A percentile compares a stretch with the other conserved stretches of the same genome.
Conservation (phyloP, 2,329 filamentous ascomycete genomes). For the Emmonsia crescens region DNA sequence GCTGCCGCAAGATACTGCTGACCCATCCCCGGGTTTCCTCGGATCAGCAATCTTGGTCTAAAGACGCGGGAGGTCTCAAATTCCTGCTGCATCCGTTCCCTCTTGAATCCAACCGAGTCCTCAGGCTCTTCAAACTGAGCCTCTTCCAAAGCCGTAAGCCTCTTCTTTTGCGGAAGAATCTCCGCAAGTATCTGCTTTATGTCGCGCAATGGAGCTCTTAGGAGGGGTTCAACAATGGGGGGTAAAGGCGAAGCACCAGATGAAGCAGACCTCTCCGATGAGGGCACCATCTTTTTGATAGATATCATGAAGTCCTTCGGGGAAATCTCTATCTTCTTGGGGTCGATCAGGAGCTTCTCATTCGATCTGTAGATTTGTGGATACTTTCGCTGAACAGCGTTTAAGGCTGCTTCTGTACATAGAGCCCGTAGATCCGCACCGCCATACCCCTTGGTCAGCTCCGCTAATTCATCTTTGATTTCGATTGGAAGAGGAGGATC, state of each 20-base stretch:
- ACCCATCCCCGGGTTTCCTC: constrained; percentile 80
- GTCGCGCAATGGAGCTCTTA: constrained; percentile 59
- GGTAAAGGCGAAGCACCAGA: constrained; percentile 75
- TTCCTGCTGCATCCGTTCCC: constrained; percentile 64
- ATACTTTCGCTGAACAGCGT: constrained; percentile 89
- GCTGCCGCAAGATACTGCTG: constrained; percentile 81
- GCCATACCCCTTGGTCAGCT: constrained; percentile 89
- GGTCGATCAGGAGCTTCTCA: constrained; percentile 81
- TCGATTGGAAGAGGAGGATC: constrained; percentile 59
- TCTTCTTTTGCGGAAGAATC: constrained; percentile 73
- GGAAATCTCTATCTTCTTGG: constrained; percentile 70
- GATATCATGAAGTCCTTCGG: constrained; percentile 97
- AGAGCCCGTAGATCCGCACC: constrained; percentile 89
- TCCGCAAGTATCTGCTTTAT: constrained; percentile 61
- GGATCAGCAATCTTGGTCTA: constrained; percentile 73
- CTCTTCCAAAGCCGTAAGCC: constrained; percentile 80
- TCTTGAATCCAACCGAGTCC: constrained; percentile 69
- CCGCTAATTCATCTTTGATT: constrained; percentile 73
- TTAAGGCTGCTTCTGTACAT: constrained; percentile 90
- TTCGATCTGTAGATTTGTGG: constrained; percentile 90
- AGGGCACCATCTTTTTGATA: constrained; percentile 90
- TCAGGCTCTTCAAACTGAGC: constrained; percentile 84
- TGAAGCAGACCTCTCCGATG: constrained; percentile 79
- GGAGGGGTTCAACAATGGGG: constrained; percentile 66
- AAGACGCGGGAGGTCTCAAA: constrained; percentile 86